Percentiles rank a stretch among this genome's conserved stretches.
Evolutionary conservation across 2,329 filamentous ascomycete genomes (phyloP).

Genomic region (Curvularia eragrostidis): DNA sequence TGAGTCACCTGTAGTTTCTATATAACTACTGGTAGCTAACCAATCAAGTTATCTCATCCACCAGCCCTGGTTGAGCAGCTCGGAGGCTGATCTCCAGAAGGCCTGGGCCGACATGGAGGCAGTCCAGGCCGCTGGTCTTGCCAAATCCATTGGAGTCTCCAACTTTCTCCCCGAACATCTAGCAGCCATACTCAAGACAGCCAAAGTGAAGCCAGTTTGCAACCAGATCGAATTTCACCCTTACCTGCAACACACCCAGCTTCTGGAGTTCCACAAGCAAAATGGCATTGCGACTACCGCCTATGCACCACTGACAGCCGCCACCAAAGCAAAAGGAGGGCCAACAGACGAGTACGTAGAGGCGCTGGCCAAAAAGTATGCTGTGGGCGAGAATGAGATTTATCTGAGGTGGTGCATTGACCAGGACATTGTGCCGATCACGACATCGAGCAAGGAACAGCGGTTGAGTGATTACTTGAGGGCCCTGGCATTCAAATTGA

Average conservation of each 20-base stretch:
- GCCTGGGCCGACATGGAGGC: slow-evolving; percentile 68
- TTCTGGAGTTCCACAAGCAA: slow-evolving; percentile 62
- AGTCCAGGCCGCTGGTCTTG: slow-evolving; percentile 63
- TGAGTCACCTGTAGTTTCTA: slow-evolving; percentile 42
- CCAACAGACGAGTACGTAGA: slow-evolving; percentile 62
- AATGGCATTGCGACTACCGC: slow-evolving; percentile 57
- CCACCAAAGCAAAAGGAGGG: slow-evolving; percentile 62
- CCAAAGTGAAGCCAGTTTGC: slow-evolving; percentile 64
- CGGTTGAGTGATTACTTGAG: slow-evolving; percentile 65
- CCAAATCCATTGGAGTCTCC: slow-evolving; percentile 67
- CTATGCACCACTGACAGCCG: slow-evolving; percentile 58
- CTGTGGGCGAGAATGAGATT: slow-evolving; percentile 64
- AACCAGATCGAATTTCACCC: slow-evolving; percentile 76
- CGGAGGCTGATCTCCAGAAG: slow-evolving; percentile 61
- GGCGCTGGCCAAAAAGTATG: slow-evolving; percentile 66
- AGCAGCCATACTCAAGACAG: slow-evolving; percentile 60
- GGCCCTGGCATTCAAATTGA: slow-evolving; percentile 64
- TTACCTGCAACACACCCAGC: slow-evolving; percentile 67
- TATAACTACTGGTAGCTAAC: slow-evolving; percentile 1
- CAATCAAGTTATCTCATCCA: slow-evolving; percentile 65
- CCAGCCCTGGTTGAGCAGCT: slow-evolving; percentile 63
- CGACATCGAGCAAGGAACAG: slow-evolving; percentile 67
- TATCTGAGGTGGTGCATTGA: slow-evolving; percentile 67
- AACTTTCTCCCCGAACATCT: slow-evolving; percentile 64
- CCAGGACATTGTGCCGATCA: slow-evolving; percentile 65